A percentile compares a stretch with the other conserved stretches of the same genome.
Conservation (phyloP, 2,329 filamentous ascomycete species). For the Myriosclerotinia curreyana region DNA sequence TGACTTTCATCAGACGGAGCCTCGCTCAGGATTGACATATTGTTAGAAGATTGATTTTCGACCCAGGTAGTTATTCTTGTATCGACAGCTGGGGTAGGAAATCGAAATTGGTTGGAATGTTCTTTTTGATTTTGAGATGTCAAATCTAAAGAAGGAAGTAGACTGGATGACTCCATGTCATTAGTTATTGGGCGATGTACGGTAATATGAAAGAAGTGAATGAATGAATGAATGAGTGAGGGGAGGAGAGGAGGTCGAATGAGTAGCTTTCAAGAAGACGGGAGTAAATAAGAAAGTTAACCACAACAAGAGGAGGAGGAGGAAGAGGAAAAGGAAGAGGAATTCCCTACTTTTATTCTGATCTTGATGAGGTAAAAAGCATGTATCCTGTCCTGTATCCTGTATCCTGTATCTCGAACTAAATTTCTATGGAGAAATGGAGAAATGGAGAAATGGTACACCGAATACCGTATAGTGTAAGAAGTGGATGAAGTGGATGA, state of each 20-base stretch:
- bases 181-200: slow-evolving; percentile 33
- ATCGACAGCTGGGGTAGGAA: slow-evolving; percentile 34
- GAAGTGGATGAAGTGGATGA: too few relatives aligned
- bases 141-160: slow-evolving; percentile 26
- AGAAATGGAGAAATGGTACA: too few relatives aligned
- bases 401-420: not conserved
- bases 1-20: slow-evolving; percentile 34
- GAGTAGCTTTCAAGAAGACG: slow-evolving; percentile 1
- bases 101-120: slow-evolving; percentile 31
- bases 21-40: slow-evolving; percentile 37
- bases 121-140: slow-evolving; percentile 21
- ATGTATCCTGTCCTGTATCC: too few relatives aligned
- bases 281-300: slow-evolving; percentile 10
- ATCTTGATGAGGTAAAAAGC: slow-evolving; percentile 8
- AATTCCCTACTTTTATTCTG: slow-evolving; percentile 1
- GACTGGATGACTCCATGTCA: slow-evolving; percentile 36
- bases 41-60: slow-evolving; percentile 30
- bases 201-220: not conserved
- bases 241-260: slow-evolving; percentile 7
- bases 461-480: not conserved
- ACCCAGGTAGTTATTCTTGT: slow-evolving; percentile 37
- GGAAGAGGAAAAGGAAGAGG: not conserved
- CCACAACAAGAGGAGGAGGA: not conserved
- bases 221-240: too few relatives aligned
- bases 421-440: slow-evolving; percentile 15